Conservation (phyloP, 2,329 filamentous ascomycete species). For the Fusarium tuaranense region DNA sequence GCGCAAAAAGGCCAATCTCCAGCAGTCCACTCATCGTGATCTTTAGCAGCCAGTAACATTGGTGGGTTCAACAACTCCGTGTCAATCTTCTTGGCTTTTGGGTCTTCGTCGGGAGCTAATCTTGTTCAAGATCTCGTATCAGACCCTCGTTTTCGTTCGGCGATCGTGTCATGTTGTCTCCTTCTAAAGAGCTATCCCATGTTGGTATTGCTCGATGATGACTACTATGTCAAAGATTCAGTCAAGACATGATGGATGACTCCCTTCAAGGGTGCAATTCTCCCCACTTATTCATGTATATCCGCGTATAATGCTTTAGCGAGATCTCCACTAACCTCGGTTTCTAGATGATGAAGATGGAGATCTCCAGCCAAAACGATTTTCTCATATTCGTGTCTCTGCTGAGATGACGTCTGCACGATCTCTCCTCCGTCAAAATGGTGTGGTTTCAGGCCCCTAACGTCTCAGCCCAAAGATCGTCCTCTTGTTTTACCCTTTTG, state of each 20-base stretch:
- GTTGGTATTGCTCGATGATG: neutral
- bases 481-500: neutral
- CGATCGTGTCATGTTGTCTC: neutral
- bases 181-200: neutral
- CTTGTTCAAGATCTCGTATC: conserved; percentile 9
- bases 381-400: conserved; percentile 13
- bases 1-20: conserved; percentile 12
- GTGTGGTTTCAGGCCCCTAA: conserved; percentile 1
- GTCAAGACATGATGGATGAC: neutral
- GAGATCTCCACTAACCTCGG: conserved; percentile 32
- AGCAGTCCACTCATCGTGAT: conserved; percentile 15
- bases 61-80: conserved; percentile 10
- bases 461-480: conserved; percentile 3
- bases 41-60: neutral
- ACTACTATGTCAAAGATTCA: neutral
- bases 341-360: conserved; percentile 22
- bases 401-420: conserved; percentile 3
- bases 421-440: conserved; percentile 13
- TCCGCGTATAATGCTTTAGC: conserved; percentile 6
- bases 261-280: conserved; percentile 18
- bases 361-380: conserved; percentile 16
- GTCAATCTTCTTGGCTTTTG: neutral
- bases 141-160: neutral
- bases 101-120: conserved; percentile 17
- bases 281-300: neutral